Evolutionary conservation across 1,139 yeast species (phyloP).

Genomic region (Meyerozyma sp.): DNA sequence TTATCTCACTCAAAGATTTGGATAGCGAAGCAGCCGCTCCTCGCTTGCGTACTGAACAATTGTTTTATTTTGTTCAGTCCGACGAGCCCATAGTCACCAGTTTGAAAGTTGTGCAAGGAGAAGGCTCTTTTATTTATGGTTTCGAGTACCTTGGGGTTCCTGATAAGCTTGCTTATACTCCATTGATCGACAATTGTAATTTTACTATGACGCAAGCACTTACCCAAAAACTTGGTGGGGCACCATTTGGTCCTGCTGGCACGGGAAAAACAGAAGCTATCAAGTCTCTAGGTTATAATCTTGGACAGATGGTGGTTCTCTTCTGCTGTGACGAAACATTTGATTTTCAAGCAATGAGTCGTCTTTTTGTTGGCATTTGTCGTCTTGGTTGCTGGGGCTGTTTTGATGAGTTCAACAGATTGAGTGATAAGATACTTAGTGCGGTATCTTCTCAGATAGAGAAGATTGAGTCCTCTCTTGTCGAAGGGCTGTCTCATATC

Average conservation of each 20-base stretch:
- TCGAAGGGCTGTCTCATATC: slow-evolving; percentile 18
- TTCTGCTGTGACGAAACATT: slow-evolving; percentile 90
- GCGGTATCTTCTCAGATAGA: slow-evolving; percentile 85
- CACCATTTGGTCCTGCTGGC: slow-evolving; percentile 96
- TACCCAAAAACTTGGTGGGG: slow-evolving; percentile 74
- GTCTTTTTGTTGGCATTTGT: slow-evolving; percentile 78
- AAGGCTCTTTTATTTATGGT: slow-evolving; percentile 56
- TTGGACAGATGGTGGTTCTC: slow-evolving; percentile 80
- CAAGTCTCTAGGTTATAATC: slow-evolving; percentile 73
- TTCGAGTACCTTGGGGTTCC: slow-evolving; percentile 80
- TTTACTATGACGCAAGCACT: slow-evolving; percentile 72
- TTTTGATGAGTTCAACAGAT: slow-evolving; percentile 90
- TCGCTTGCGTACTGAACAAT: slow-evolving; percentile 52
- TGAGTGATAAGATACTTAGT: slow-evolving; percentile 67
- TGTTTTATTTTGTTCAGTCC: slow-evolving; percentile 34
- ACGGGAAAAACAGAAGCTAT: slow-evolving; percentile 94
- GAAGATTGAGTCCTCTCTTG: slow-evolving; percentile 55
- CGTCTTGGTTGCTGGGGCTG: slow-evolving; percentile 94
- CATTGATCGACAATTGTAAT: slow-evolving; percentile 61
- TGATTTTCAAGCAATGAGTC: slow-evolving; percentile 74
- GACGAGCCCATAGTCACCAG: slow-evolving; percentile 21
- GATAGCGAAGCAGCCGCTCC: slow-evolving; percentile 13
- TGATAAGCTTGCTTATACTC: slow-evolving; percentile 73
- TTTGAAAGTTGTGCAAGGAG: slow-evolving; percentile 51
- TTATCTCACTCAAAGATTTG: slow-evolving; percentile 18